Base-by-base conservation (phyloP, 495 filamentous ascomycete species). In the Aspergillus hancockii region DNA sequence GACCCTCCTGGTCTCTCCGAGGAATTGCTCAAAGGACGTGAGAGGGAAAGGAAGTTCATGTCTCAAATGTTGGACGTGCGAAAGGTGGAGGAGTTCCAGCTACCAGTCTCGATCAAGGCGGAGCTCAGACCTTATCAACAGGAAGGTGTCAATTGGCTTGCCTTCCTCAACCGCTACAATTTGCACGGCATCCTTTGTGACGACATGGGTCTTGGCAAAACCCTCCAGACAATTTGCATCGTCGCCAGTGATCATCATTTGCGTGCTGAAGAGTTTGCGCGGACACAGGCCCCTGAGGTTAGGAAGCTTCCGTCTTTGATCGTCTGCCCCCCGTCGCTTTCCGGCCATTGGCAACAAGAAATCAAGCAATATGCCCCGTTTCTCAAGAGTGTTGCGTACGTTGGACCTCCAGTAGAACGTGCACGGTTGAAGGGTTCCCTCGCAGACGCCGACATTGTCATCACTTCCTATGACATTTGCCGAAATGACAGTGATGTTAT, bases 131-230 rank as follows among this genome's bases (percentile, higher is more conserved):
- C 92, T 0, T 98, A 98, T 67, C 94, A 98, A 71, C 94, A 98
- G 72, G 94, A 98, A 47, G 94, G 94, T 73, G 93, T 98, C 72
- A 98, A 98, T 68, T 98, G 94, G 94, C 88, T 98, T 47, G 86
- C 93, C 51, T 98, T 98, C 79, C 87, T 98, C 63, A 98, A 98
- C 67, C 92, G 91, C 38, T 98, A 97, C 68, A 91, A 98, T 71
- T 84, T 98, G 16, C 94, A 98, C 63, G 94, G 94, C 40, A 96
- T 98, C 75, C 91, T 98, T 54, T 98, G 94, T 70, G 94, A 98
- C 68, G 94, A 98, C 69, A 98, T 98, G 94, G 94, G 94, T 63
- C 90, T 98, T 46, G 94, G 94, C 32, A 98, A 98, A 73, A 98
- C 94, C 1, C 79, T 98, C 21, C 94, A 98, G 72, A 98, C 94